A percentile compares a stretch with the other conserved stretches of the same genome.
Evolutionary conservation across 2,329 filamentous ascomycete species (phyloP).

Genomic region (Pseudogymnoascus sp.): DNA sequence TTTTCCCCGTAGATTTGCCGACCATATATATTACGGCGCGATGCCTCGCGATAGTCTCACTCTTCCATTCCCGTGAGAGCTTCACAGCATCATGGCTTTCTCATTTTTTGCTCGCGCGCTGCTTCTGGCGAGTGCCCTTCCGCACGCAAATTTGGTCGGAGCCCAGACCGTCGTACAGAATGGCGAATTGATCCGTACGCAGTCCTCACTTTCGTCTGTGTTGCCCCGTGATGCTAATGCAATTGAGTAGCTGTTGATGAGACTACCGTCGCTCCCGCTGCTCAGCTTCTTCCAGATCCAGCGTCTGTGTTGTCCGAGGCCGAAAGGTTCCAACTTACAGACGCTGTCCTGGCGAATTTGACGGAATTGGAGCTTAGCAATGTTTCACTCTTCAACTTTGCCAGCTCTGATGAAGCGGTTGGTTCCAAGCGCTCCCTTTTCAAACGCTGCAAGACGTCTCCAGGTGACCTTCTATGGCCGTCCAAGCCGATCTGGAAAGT

Average conservation of each 20-base stretch:
- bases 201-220: background rate
- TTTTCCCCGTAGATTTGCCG: background rate
- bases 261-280: background rate
- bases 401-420: background rate
- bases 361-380: constrained; percentile 13
- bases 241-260: background rate
- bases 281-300: background rate
- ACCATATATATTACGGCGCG: background rate
- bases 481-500: constrained; percentile 35
- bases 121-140: background rate
- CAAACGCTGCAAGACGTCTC: constrained; percentile 19
- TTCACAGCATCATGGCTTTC: constrained; percentile 1
- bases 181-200: background rate
- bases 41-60: background rate
- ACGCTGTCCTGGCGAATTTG: constrained; percentile 16
- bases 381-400: constrained; percentile 14
- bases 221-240: background rate
- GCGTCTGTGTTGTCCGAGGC: background rate
- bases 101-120: background rate
- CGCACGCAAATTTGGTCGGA: background rate
- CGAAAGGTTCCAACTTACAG: constrained; percentile 18
- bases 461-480: constrained; percentile 37
- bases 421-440: background rate
- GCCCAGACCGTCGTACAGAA: constrained; percentile 1
- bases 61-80: background rate